Evolutionary conservation across 495 filamentous ascomycete species (phyloP), one percentile per base, ranked within the genome.

Genomic region (Alectoria sarmentosa): DNA sequence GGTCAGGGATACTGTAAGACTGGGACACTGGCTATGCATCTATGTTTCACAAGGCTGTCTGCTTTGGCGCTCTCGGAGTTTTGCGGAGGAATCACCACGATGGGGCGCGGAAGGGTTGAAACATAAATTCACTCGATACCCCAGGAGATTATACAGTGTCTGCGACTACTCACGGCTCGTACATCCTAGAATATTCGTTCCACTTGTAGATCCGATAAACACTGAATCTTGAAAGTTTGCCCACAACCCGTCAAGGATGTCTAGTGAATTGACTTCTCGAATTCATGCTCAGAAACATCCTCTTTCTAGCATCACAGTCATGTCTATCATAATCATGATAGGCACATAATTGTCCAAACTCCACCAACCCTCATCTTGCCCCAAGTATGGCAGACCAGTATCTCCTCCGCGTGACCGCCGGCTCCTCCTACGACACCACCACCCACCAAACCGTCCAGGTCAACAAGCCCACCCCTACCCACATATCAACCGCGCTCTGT

Each of bases 331-430:
- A 13, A 39, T 5, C 13, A 37, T 59, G 36, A 26, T 15, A 60
- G 57, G 3, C 36, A 60, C 17, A 11, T 60, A 41, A 19, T 19
- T 32, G 21, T 14, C 6, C 41, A 14, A 46, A 21, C 5, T 30
- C 17, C 1, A 8, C 7, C 11, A 1, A 61, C 8, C 9, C 34
- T 23, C 10, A 21, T 23, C 9, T 49, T 37, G 1, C 28, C 8
- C 15, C 6, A 23, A 21, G 30, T 28, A 64, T 64, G 62, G 77
- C 84, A 30, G 76, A 84, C 49, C 85, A 89, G 59, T 90, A 89
- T 74, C 76, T 84, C 36, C 81, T 92, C 63, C 83, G 81, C 63
- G 86, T 90, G 26, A 90, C 88, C 13, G 89, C 90, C 14, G 93
- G 93, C 6, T 79, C 88, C 14, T 76, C 78, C 32, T 93, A 96